These are phyloP conservation scores for Penicillium crystallinum DNA, from an alignment of 495 filamentous ascomycete species.

Conservation along the genomic window DNA sequence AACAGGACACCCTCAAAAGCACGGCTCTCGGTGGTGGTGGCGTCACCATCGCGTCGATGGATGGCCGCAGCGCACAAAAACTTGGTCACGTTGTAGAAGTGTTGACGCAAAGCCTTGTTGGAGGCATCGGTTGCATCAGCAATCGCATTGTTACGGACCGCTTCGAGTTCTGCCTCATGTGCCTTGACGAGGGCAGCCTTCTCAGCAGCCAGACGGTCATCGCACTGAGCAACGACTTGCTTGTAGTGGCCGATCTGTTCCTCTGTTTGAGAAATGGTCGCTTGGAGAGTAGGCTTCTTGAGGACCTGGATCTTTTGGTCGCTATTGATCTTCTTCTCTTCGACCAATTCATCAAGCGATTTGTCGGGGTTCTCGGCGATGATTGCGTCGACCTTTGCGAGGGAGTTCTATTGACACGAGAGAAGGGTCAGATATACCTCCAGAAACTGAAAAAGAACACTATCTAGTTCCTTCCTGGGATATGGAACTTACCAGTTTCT, in stretches of 20 bases:
- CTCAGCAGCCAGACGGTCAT: constrained; percentile 58
- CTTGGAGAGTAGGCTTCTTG: constrained; percentile 84
- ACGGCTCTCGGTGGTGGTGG: constrained; percentile 64
- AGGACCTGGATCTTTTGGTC: constrained; percentile 86
- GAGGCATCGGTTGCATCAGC: constrained; percentile 56
- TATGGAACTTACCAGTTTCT: constrained; percentile 71
- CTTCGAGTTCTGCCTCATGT: constrained; percentile 65
- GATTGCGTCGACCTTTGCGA: constrained; percentile 71
- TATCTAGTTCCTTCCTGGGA: background rate
- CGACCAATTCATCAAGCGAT: constrained; percentile 78
- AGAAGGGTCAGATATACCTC: background rate
- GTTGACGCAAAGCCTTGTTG: constrained; percentile 46
- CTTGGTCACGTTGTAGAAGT: constrained; percentile 64
- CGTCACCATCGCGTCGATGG: constrained; percentile 59
- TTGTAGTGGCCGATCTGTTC: constrained; percentile 81
- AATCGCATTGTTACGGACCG: constrained; percentile 59
- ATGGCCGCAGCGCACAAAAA: constrained; percentile 76
- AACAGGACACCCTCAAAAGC: constrained; percentile 89
- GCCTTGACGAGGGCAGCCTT: constrained; percentile 67
- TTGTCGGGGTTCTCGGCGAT: constrained; percentile 70
- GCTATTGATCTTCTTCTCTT: constrained; percentile 76
- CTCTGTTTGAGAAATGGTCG: constrained; percentile 66
- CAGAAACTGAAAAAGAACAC: background rate
- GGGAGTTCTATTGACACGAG: constrained; percentile 54
- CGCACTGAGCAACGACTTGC: constrained; percentile 74